Evolutionary conservation across 345 rosid species (phyloP).

Genomic region (Eucalyptus microcorys): DNA sequence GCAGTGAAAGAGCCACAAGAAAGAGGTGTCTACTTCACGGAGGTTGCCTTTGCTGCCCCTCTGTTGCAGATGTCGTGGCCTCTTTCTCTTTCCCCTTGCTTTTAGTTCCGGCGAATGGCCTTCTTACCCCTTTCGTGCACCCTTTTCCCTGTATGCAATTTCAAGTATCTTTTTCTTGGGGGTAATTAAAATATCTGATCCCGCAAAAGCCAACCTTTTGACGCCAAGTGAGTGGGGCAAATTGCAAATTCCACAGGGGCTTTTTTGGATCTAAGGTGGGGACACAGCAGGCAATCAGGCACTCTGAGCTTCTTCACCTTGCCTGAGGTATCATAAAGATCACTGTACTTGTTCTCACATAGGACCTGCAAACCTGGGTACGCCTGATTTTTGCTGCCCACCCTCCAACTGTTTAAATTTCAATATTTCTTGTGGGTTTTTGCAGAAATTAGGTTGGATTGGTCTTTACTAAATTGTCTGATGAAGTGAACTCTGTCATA

Average conservation of each 20-base stretch:
- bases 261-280: background rate
- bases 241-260: background rate
- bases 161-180: background rate
- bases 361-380: background rate
- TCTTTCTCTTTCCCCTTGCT: background rate
- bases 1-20: background rate
- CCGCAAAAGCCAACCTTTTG: background rate
- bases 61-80: background rate
- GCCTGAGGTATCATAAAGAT: background rate
- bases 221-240: background rate
- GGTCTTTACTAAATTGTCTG: background rate
- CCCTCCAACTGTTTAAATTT: background rate
- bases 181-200: background rate
- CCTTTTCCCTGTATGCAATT: background rate
- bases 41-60: background rate
- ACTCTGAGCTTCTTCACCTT: background rate
- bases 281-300: background rate
- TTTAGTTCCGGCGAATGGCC: background rate
- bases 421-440: background rate
- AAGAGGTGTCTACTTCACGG: background rate
- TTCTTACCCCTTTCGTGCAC: background rate
- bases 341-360: background rate
- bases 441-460: background rate
- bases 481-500: background rate
- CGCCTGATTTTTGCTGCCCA: background rate